Evolutionary conservation across 2,329 filamentous ascomycete genomes (phyloP), one percentile per base, ranked within the genome.

Genomic region (Dendryphion nanum): DNA sequence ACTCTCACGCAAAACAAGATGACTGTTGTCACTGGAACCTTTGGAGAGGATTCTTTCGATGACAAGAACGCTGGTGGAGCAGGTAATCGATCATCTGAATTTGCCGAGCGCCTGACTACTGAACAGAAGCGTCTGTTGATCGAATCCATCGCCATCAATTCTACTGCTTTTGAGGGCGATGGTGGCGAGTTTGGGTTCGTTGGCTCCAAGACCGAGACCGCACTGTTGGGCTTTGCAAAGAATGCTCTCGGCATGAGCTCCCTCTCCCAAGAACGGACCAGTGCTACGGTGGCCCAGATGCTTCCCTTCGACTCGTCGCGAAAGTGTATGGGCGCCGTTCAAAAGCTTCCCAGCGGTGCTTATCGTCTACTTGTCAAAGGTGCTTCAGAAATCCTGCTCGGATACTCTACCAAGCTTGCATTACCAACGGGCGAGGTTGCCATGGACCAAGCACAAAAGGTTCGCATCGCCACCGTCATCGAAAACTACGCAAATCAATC

Each of bases 121-220:
- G 68, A 67, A n/a, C 38, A 47, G 18, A 49, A 46, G 41, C 36
- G 46, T 4, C 35, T 48, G 5, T 26, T 58, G 8, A 47, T 55
- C 16, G 50, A 59, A 31, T 53, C 55, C 19, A 46, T 59, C 18
- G 51, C 55, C 18, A 50, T 57, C 41, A 59, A 72, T 62, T 77
- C 75, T 1, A 78, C 75, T 1, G 75, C 75, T 0, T 78, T 78
- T 36, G 75, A 78, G 47, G 47, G 50, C 10, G 50, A 53, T 15
- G 47, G 47, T 7, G 71, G 73, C 10, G 68, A 74, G 17, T 71
- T 77, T 29, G 67, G 64, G 4, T 78, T 77, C 44, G 69, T 77
- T 28, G 76, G 75, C 3, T 78, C 75, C 26, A 78, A 78, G 59
- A 78, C 75, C 1, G 76, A 78, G 49, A 77, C 74, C 6, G 75